Evolutionary conservation across 257 asterid genomes (phyloP).

Genomic region (Vinca minor): DNA sequence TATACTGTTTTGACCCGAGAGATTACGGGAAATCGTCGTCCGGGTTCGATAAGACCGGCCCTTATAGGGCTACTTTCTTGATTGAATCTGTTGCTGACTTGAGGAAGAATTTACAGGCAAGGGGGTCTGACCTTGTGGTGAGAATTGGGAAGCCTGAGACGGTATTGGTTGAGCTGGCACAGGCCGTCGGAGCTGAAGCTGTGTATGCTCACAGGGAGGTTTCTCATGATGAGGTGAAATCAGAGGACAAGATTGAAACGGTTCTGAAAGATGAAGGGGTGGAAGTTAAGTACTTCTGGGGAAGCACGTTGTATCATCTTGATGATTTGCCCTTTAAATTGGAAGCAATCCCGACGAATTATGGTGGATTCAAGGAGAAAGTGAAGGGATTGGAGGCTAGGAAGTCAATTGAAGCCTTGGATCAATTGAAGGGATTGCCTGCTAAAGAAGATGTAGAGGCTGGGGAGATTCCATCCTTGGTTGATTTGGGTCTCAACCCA

Average conservation of each 20-base stretch:
- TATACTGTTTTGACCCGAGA: conserved; percentile 91
- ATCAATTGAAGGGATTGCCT: conserved; percentile 73
- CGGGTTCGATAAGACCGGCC: conserved; percentile 87
- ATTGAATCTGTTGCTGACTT: conserved; percentile 69
- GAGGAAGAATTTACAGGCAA: conserved; percentile 52
- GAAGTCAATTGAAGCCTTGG: conserved; percentile 74
- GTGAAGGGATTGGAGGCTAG: conserved; percentile 69
- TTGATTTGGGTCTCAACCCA: conserved; percentile 86
- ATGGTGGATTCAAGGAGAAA: conserved; percentile 83
- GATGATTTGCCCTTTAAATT: conserved; percentile 90
- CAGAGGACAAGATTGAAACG: conserved; percentile 79
- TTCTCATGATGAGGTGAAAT: conserved; percentile 69
- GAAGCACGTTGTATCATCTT: conserved; percentile 89
- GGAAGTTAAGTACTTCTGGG: conserved; percentile 90
- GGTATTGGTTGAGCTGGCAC: conserved; percentile 70
- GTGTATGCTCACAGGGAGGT: conserved; percentile 86
- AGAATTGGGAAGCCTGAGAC: conserved; percentile 83
- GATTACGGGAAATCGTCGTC: conserved; percentile 86
- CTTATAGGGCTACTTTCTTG: conserved; percentile 63
- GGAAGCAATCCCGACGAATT: conserved; percentile 75
- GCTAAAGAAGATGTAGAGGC: conserved; percentile 74
- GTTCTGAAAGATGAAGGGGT: conserved; percentile 82
- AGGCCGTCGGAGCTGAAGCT: conserved; percentile 80
- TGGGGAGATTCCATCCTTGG: conserved; percentile 82
- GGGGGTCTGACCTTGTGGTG: conserved; percentile 91